phyloP scores from a whole-genome alignment of 306 rosid genomes.

The Aeschynomene evenia region DNA sequence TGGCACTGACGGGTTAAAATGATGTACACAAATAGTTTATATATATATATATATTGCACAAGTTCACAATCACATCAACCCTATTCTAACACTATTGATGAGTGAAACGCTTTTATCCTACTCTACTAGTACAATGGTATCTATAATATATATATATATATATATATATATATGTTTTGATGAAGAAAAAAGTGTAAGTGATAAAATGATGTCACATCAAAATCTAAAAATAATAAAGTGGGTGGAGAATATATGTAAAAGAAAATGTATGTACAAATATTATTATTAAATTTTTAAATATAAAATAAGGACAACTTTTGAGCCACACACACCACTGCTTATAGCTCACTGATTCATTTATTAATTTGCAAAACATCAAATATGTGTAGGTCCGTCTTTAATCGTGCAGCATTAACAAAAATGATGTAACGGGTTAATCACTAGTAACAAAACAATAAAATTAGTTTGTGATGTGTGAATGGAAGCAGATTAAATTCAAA shows the following conservation, averaged over 20 bases:
- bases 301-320: constrained; percentile 13
- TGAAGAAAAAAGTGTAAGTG: too few relatives aligned
- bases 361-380: constrained; percentile 29
- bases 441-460: not conserved
- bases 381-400: constrained; percentile 3
- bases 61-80: not conserved
- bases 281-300: too few relatives aligned
- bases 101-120: not conserved
- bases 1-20: too few relatives aligned
- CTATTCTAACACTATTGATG: not conserved
- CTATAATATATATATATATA: too few relatives aligned
- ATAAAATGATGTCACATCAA: too few relatives aligned
- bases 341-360: not conserved
- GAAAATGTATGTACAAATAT: not conserved
- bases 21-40: too few relatives aligned
- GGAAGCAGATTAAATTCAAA: too few relatives aligned
- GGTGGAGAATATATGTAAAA: too few relatives aligned
- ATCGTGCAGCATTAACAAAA: not conserved
- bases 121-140: too few relatives aligned
- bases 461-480: too few relatives aligned
- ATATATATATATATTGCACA: not conserved
- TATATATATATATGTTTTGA: too few relatives aligned
- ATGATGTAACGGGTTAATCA: not conserved
- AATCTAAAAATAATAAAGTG: too few relatives aligned
- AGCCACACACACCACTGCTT: not conserved